These are phyloP conservation scores for Sordaria brevicollis DNA, from an alignment of 495 filamentous ascomycete genomes.

Conservation along the genomic window DNA sequence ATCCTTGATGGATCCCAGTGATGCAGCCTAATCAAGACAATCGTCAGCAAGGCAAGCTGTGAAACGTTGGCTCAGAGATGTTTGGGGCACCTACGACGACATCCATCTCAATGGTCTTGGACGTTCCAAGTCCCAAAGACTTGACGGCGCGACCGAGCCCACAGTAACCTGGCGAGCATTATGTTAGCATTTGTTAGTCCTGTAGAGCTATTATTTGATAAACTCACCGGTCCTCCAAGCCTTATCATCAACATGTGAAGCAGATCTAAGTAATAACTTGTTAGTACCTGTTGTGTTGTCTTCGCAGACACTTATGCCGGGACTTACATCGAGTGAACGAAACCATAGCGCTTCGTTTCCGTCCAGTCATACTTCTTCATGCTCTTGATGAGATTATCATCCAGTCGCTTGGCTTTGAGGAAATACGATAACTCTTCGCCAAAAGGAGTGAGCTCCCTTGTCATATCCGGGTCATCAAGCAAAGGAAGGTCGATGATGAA, in stretches of 20 bases:
- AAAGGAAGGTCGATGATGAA: conserved; percentile 81
- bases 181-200: not conserved
- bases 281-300: not conserved
- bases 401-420: conserved; percentile 53
- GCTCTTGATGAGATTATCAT: conserved; percentile 48
- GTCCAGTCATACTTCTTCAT: conserved; percentile 65
- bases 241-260: conserved; percentile 39
- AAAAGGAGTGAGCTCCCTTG: conserved; percentile 46
- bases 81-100: conserved; percentile 36
- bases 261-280: conserved; percentile 27
- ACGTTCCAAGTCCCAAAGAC: conserved; percentile 42
- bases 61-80: not conserved
- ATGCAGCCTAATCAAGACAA: conserved; percentile 50
- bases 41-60: not conserved
- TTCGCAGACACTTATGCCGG: not conserved
- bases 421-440: conserved; percentile 62
- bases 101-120: conserved; percentile 44
- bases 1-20: conserved; percentile 62
- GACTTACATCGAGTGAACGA: conserved; percentile 66
- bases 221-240: conserved; percentile 50
- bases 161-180: conserved; percentile 36
- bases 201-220: not conserved
- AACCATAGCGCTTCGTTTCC: conserved; percentile 55
- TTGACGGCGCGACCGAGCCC: conserved; percentile 55
- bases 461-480: conserved; percentile 19